Evolutionary conservation across 1,284 basidiomycete species (phyloP).

Genomic region (Coniferiporia sulphurascens): DNA sequence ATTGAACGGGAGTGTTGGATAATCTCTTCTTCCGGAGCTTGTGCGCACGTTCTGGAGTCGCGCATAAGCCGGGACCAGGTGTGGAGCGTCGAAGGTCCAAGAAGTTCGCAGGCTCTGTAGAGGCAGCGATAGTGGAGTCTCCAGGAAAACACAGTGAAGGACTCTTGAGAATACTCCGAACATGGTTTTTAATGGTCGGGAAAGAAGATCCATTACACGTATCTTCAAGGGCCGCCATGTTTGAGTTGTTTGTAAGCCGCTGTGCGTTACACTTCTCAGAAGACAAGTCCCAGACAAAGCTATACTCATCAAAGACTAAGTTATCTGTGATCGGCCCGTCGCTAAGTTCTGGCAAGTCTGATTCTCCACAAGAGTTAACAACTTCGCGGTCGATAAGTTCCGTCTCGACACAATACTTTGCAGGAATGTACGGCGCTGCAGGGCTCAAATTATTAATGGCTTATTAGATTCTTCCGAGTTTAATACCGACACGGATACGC

Average conservation of each 20-base stretch:
- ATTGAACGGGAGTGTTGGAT: background rate
- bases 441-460: background rate
- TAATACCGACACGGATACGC: background rate
- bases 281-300: constrained; percentile 11
- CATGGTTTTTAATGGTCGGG: background rate
- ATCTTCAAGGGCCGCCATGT: background rate
- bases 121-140: background rate
- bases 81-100: constrained; percentile 4
- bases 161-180: constrained; percentile 16
- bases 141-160: constrained; percentile 10
- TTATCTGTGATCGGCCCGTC: background rate
- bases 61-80: background rate
- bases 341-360: constrained; percentile 6
- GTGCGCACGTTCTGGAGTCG: background rate
- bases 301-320: constrained; percentile 11
- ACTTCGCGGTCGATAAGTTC: constrained; percentile 12
- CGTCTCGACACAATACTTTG: constrained; percentile 8
- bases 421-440: constrained; percentile 12
- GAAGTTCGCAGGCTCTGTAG: background rate
- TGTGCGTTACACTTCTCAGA: background rate
- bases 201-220: background rate
- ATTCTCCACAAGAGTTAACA: constrained; percentile 5
- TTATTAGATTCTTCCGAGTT: background rate
- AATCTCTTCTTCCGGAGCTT: constrained; percentile 12
- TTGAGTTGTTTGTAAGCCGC: background rate